Conservation (phyloP, 768 basidiomycete species). For the Lactarius pseudohatsudake region DNA sequence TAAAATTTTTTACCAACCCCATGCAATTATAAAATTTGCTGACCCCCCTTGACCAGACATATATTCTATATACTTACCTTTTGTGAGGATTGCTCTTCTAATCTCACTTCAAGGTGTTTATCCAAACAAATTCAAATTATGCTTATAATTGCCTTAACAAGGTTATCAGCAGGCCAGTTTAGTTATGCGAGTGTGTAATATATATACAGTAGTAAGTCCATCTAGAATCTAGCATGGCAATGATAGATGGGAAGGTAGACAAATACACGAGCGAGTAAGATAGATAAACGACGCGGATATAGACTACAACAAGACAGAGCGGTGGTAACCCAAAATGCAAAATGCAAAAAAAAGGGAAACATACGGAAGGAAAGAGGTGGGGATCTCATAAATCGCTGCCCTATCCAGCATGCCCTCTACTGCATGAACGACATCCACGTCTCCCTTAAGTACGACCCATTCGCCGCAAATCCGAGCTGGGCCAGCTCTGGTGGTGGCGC, state of each 20-base stretch:
- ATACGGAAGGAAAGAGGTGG: neutral
- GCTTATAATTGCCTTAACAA: no score
- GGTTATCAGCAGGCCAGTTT: no score
- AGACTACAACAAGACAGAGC: neutral
- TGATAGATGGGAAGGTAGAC: neutral
- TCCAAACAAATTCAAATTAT: no score
- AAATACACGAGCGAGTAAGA: neutral
- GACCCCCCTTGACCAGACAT: no score
- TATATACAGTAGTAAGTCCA: neutral
- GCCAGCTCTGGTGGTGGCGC: constrained; percentile 47
- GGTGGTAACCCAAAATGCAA: neutral
- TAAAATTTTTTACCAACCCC: no score
- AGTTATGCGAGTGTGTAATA: neutral
- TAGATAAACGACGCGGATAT: neutral
- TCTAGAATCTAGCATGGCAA: neutral
- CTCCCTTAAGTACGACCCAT: constrained; percentile 50
- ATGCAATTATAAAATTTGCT: no score
- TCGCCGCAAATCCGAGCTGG: constrained; percentile 57
- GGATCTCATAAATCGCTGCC: neutral
- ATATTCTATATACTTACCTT: no score
- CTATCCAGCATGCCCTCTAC: constrained; percentile 47
- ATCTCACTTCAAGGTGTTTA: no score
- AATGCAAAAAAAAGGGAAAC: neutral
- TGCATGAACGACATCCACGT: constrained; percentile 64
- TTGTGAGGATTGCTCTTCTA: no score